Percentiles rank a stretch among this genome's conserved stretches.
Evolutionary conservation across 164 flowering plant species (phyloP).

Genomic region (Vitis riparia): DNA sequence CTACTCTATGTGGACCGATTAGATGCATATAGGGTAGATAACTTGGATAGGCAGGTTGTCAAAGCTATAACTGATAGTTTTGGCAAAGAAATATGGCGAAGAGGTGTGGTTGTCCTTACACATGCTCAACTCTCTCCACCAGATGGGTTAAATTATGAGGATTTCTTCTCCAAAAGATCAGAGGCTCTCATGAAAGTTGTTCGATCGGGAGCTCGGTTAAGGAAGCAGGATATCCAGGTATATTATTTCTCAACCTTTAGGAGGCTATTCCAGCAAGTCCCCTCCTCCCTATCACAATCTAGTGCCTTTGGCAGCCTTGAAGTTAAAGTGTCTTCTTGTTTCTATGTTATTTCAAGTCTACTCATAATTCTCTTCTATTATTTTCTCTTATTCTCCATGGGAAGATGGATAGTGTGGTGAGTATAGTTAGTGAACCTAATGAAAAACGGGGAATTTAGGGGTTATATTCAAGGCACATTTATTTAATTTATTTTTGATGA

Average conservation of each 20-base stretch:
- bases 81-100: constrained; percentile 89
- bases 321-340: neutral
- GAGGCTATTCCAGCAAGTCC: neutral
- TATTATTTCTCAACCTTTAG: neutral
- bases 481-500: too few species aligned
- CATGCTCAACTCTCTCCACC: constrained; percentile 98
- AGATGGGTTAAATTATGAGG: constrained; percentile 82
- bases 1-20: constrained; percentile 93
- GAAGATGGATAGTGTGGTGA: neutral
- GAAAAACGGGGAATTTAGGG: too few species aligned
- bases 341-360: neutral
- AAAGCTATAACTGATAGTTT: constrained; percentile 81
- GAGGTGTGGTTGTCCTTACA: constrained; percentile 78
- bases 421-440: too few species aligned
- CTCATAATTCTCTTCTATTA: too few species aligned
- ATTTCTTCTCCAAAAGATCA: constrained; percentile 72
- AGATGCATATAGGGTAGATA: constrained; percentile 93
- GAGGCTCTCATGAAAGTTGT: constrained; percentile 75
- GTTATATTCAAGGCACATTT: too few species aligned
- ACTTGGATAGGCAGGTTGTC: constrained; percentile 82
- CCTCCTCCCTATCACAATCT: too few species aligned
- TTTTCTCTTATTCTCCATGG: neutral
- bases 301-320: too few species aligned
- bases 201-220: constrained; percentile 58
- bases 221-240: constrained; percentile 56